phyloP scores from a whole-genome alignment of 2,329 filamentous ascomycete species.

The Exophiala oligosperma region DNA sequence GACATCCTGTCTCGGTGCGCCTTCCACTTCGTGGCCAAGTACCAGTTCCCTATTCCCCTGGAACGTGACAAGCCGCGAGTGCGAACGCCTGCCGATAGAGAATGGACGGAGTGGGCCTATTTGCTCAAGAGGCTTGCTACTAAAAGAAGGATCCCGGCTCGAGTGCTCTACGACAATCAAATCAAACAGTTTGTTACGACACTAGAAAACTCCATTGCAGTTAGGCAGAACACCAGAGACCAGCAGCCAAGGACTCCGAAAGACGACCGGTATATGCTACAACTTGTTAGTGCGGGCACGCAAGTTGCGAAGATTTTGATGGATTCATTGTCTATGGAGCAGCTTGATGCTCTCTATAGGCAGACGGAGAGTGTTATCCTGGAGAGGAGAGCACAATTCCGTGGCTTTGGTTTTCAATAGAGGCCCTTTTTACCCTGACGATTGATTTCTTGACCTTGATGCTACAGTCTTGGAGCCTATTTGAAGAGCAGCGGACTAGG shows the following conservation, averaged over 20 bases:
- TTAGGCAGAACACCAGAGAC: constrained; percentile 51
- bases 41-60: constrained; percentile 84
- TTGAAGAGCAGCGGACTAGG: background rate
- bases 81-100: constrained; percentile 71
- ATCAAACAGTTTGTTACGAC: constrained; percentile 91
- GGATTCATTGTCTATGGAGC: constrained; percentile 80
- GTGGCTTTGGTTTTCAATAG: constrained; percentile 23
- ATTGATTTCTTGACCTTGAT: background rate
- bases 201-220: constrained; percentile 80
- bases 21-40: constrained; percentile 87
- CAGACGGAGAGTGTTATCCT: constrained; percentile 78
- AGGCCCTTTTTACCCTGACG: background rate
- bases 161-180: constrained; percentile 83
- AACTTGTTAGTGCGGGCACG: constrained; percentile 81
- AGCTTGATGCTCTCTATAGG: constrained; percentile 77
- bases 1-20: constrained; percentile 81
- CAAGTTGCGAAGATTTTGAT: constrained; percentile 86
- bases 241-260: constrained; percentile 74
- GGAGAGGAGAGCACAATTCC: constrained; percentile 51
- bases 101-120: constrained; percentile 93
- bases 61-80: constrained; percentile 79
- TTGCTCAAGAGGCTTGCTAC: constrained; percentile 82
- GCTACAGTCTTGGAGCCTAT: background rate
- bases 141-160: constrained; percentile 79
- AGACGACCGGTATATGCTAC: constrained; percentile 84